Base-by-base conservation (phyloP, 2,329 filamentous ascomycete species). In the Aureobasidium mangrovei region DNA sequence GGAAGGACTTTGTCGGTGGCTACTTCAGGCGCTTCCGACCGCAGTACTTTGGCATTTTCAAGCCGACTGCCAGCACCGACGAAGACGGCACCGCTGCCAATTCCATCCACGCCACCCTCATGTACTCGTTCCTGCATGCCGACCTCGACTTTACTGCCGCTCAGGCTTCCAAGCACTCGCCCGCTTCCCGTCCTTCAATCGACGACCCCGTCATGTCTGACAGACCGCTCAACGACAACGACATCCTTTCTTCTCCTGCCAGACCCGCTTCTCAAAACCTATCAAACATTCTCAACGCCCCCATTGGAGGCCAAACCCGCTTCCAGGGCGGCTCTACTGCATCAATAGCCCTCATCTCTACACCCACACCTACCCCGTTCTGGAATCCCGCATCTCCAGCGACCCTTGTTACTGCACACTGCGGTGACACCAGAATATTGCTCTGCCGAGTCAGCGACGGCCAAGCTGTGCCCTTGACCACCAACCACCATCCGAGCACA, bases 311-410 rank as follows among this genome's bases (percentile, higher is more conserved):
- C 7, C 58, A 57, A 28, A 82, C 77, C 29, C 85, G 89, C 57
- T 97, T 97, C 75, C 88, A 91, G 65, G 93, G 93, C 57, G 93
- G 93, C 55, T 95, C 90, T 52, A 98, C 93, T 1, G 91, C 88
- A 40, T 95, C 89, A 18, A 75, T 96, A 18, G 91, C 85, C 1
- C 78, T 98, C 65, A 89, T 98, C 54, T 95, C 90, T 0, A 97
- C 93, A 0, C 90, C 91, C 0, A 94, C 89, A 0, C 85, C 91
- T 0, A 86, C 86, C 0, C 93, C 93, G 0, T 98, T 95, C 70
- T 98, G 93, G 93, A 88, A 97, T 64, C 93, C 93, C 0, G 81
- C 84, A 3, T 86, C 89, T 0, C 85, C 88, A 3, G 89, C 86
- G 0, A 94, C 90, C 0, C 73, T 98, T 35, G 72, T 95, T 12